Percentiles rank a stretch among this genome's conserved stretches.
Evolutionary conservation across 805 yeast species (phyloP).

Genomic region (Starmerella bombicola): DNA sequence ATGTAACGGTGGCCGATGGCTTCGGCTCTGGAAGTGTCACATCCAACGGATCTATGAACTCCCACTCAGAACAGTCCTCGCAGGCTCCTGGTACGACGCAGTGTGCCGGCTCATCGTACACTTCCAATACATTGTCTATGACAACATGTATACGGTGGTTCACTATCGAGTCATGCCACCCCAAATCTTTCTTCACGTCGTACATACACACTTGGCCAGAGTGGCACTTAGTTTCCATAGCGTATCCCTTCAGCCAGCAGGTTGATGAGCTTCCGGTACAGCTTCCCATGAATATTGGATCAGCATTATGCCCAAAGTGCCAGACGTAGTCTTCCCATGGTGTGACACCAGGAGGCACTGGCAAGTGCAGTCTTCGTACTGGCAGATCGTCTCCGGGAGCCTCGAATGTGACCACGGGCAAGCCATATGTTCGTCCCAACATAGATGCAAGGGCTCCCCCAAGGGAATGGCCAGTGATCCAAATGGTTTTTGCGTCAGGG

Average conservation of each 20-base stretch:
- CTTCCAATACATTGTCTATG: slow-evolving; percentile 61
- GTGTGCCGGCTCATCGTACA: slow-evolving; percentile 62
- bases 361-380: slow-evolving; percentile 70
- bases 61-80: slow-evolving; percentile 84
- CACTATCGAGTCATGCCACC: slow-evolving; percentile 79
- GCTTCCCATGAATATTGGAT: slow-evolving; percentile 91
- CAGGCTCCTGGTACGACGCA: slow-evolving; percentile 63
- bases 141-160: slow-evolving; percentile 88
- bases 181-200: slow-evolving; percentile 77
- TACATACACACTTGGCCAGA: slow-evolving; percentile 78
- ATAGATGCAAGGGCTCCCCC: slow-evolving; percentile 81
- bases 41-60: slow-evolving; percentile 36
- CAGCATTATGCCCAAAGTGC: slow-evolving; percentile 96
- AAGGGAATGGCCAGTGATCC: slow-evolving; percentile 91
- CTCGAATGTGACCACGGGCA: slow-evolving; percentile 82
- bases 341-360: slow-evolving; percentile 85
- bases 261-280: slow-evolving; percentile 87
- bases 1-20: slow-evolving; percentile 4
- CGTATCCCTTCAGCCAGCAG: slow-evolving; percentile 88
- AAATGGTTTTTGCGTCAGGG: slow-evolving; percentile 52
- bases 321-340: slow-evolving; percentile 66
- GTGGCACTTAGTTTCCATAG: slow-evolving; percentile 93
- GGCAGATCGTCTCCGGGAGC: slow-evolving; percentile 89
- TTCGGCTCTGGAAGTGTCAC: slow-evolving; percentile 5
- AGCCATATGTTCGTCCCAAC: slow-evolving; percentile 77